Evolutionary conservation across 768 basidiomycete species (phyloP), one percentile per base, ranked within the genome.

Genomic region (Dioszegia crocea): DNA sequence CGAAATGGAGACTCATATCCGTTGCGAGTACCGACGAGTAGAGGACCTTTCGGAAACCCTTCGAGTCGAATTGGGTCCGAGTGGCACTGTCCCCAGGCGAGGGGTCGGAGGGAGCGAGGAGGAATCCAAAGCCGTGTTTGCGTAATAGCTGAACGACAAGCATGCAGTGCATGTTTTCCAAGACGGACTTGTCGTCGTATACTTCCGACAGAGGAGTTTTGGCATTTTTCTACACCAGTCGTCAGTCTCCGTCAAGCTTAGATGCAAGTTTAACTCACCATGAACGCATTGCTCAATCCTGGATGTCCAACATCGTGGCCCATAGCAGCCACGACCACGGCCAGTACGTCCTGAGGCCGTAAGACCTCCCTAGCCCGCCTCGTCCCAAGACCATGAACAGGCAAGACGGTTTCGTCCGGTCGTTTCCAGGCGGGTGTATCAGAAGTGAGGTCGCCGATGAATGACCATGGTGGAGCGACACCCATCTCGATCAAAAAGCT

Each of bases 221-320:
- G 51, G 94, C 94, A 71, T 97, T 96, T 86, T 91, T 89, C 92
- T 96, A 10, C 1, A n/a, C n/a, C n/a, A 5, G 8, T 50, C 59
- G 56, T 23, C n/a, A 19, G 11, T 19, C 2, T 19, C 14, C n/a
- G 3, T 24, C 21, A 8, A 51, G n/a, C 16, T 12, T 41, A 16
- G 23, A 30, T 43, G 17, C 24, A 39, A 23, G n/a, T 8, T 17
- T 5, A 19, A 82, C 84, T 75, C 68, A 90, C 92, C 88, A 98
- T 89, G 78, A 97, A 98, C 14, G 84, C 79, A 73, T 98, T 98
- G 24, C 87, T 88, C 57, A 98, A 83, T 0, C 96, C 96, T 0
- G 96, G 96, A 78, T 99, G 96, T 0, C 91, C 94, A 17, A 91
- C 92, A 76, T 99, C 96, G 72, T 99, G 96, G 0, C 96, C 96